These are phyloP conservation scores for Scheffersomyces titani DNA, from an alignment of 1,139 yeast genomes.

Conservation along the genomic window DNA sequence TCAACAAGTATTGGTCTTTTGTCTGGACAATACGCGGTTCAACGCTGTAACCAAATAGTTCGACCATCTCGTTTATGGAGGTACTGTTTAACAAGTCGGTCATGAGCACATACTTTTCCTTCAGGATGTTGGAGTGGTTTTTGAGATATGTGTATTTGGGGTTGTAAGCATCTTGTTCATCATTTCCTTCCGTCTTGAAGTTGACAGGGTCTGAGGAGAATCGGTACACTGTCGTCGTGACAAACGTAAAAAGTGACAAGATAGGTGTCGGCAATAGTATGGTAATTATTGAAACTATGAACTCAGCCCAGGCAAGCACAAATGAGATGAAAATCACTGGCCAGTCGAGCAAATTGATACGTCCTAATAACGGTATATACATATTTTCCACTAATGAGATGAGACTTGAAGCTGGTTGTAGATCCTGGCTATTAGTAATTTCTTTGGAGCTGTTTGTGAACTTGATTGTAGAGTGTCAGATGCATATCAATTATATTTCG, in stretches of 20 bases:
- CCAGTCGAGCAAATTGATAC: constrained; percentile 35
- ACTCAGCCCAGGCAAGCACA: constrained; percentile 44
- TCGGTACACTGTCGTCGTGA: constrained; percentile 29
- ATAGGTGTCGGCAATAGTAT: constrained; percentile 32
- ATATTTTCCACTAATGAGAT: constrained; percentile 11
- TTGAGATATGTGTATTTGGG: constrained; percentile 10
- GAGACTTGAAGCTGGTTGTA: not conserved
- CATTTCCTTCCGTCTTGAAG: constrained; percentile 17
- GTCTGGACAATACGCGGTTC: constrained; percentile 43
- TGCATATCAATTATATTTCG: not conserved
- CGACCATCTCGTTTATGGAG: constrained; percentile 36
- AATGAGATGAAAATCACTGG: constrained; percentile 37
- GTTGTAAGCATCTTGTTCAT: constrained; percentile 2
- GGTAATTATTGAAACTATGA: constrained; percentile 34
- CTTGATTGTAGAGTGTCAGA: not conserved
- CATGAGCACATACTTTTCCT: constrained; percentile 29
- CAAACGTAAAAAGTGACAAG: constrained; percentile 29
- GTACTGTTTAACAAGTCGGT: constrained; percentile 33
- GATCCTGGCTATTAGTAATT: not conserved
- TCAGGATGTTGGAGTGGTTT: constrained; percentile 10
- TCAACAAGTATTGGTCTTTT: constrained; percentile 40
- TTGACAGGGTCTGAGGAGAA: constrained; percentile 32
- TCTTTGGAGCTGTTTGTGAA: not conserved
- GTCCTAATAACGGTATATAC: constrained; percentile 42
- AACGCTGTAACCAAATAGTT: constrained; percentile 39